Conservation (phyloP, 2,329 filamentous ascomycete genomes). For the Stagonosporopsis vannaccii region DNA sequence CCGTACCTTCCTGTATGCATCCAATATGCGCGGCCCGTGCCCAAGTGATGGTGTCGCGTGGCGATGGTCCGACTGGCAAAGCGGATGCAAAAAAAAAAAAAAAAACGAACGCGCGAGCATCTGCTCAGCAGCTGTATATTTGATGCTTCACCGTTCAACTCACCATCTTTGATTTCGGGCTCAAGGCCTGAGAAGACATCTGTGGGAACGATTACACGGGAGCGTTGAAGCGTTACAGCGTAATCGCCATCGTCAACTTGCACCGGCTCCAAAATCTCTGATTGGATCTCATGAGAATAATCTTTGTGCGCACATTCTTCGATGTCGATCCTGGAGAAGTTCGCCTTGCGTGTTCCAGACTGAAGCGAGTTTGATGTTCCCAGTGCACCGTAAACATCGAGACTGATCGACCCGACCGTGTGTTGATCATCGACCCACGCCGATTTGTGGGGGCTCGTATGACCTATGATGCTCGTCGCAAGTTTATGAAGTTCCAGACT, state of each 20-base stretch:
- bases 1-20: not conserved
- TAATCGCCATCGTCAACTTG: not conserved
- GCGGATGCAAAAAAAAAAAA: too few species aligned
- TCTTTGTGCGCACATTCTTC: not conserved
- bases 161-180: too few species aligned
- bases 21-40: too few species aligned
- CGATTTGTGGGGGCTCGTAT: constrained; percentile 9
- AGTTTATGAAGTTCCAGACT: constrained; percentile 15
- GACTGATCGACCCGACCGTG: constrained; percentile 15
- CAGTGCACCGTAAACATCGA: not conserved
- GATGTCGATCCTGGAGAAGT: not conserved
- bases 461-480: constrained; percentile 11
- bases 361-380: constrained; percentile 3
- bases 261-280: too few species aligned
- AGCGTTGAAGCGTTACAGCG: not conserved
- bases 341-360: not conserved
- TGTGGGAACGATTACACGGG: too few species aligned
- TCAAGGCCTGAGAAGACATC: too few species aligned
- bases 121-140: too few species aligned
- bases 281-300: not conserved
- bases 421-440: constrained; percentile 17
- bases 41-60: too few species aligned
- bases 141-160: too few species aligned
- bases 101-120: too few species aligned
- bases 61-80: too few species aligned